A percentile compares a stretch with the other conserved stretches of the same genome.
phyloP scores from a whole-genome alignment of 2,329 filamentous ascomycete species.

The Apiospora malaysiana region DNA sequence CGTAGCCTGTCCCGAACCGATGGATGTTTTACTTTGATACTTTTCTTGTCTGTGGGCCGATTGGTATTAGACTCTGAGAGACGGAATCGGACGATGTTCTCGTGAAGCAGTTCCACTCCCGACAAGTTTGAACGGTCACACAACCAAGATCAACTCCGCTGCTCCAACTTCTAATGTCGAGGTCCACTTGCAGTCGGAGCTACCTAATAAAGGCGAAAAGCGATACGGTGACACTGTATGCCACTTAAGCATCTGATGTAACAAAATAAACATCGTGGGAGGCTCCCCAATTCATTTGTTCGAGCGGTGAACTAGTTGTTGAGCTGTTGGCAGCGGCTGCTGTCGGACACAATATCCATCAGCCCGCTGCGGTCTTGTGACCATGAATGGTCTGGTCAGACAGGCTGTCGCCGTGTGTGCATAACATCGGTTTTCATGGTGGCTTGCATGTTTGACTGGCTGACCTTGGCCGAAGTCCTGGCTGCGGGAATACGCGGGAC shows the following conservation, averaged over 20 bases:
- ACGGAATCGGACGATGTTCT: not conserved
- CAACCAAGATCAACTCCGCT: not conserved
- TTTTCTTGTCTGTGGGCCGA: not conserved
- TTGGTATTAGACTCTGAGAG: not conserved
- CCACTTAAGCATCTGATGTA: not conserved
- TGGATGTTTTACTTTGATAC: not conserved
- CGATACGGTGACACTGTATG: not conserved
- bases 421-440: not conserved
- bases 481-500: not conserved
- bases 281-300: not conserved
- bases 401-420: not conserved
- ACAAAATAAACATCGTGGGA: not conserved
- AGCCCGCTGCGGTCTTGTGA: not conserved
- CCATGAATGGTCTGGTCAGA: not conserved
- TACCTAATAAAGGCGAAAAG: not conserved
- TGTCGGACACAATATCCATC: not conserved
- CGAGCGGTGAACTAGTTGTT: not conserved
- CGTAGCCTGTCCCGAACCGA: not conserved
- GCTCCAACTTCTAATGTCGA: not conserved
- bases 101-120: not conserved
- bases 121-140: not conserved
- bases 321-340: not conserved
- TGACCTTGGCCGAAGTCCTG: not conserved
- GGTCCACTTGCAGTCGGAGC: constrained; percentile 7
- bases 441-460: not conserved